Evolutionary conservation across 306 rosid species (phyloP), one percentile per base, ranked within the genome.

Genomic region (Bauhinia variegata): DNA sequence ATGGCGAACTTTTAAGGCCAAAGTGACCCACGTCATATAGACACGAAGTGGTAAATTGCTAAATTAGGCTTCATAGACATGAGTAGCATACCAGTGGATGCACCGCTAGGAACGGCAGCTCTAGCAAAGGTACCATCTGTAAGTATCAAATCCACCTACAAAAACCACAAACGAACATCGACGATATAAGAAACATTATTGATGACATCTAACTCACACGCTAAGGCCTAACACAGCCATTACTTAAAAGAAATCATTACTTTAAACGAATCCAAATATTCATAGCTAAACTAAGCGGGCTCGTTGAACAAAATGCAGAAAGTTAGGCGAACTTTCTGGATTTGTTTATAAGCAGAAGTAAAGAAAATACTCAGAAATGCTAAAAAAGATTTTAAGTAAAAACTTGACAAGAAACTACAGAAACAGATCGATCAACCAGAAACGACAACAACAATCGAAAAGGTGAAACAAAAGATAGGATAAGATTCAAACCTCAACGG

Each of bases 41-140:
- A n/a, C 41, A 36, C 9, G 4, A 60, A 12, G 19, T 13, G 56
- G 15, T 19, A 28, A 23, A 43, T 19, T 11, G 7, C 28, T n/a
- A 52, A 28, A 54, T 43, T 37, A 11, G 37, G 32, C 5, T 8
- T 2, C 54, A 12, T n/a, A 69, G 54, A 63, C 57, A 9, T 16
- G n/a, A 72, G 55, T 30, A 55, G 7, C 74, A 14, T 80, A 81
- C 85, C 85, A n/a, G 85, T 95, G 41, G 99, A 95, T 54, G 99
- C 99, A 71, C 99, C 99, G 30, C 99, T 95, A 32, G 99, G 99
- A 83, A 95, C 97, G n/a, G 99, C 96, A 13, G 97, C 99, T 80
- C 99, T 95, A n/a, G 85, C 86, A 65, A 81, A 65, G 68, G 80
- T 55, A 4, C 92, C 97, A 70, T 95, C 83, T 0, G 85, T 68